Evolutionary conservation across 208 protist species (phyloP), one percentile per base, ranked within the genome.

Genomic region (Borovskyia barvae): DNA sequence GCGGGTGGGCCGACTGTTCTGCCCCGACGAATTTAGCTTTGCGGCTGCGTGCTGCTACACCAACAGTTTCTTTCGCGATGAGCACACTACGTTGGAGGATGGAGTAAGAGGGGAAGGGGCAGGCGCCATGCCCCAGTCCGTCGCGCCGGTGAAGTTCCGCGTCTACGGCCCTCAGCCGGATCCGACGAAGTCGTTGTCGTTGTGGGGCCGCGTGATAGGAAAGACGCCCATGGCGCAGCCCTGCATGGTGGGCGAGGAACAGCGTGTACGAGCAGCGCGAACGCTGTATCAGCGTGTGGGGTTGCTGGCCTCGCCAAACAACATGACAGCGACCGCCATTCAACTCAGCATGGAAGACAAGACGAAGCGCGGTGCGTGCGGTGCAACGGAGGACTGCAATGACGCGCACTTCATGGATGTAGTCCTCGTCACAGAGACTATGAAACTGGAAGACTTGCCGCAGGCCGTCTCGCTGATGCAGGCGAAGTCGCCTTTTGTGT

Each of bases 1-100:
- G 7, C 59, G 54, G 22, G 63, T 82, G 32, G 47, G 75, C 1
- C 71, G 79, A 1, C 53, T 86, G 12, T 86, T 81, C 47, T 82
- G 79, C 40, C 63, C 71, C 3, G 64, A 67, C 62, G 66, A 77
- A 17, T 79, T 86, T 32, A 55, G 59, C 30, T 80, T 82, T 52
- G 79, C 79, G 0, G 79, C 79, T 41, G 70, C 69, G 20, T 86
- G 79, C 51, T 68, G 62, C 56, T 86, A 86, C 64, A 71, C 64
- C 0, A 51, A 66, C 57, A 73, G 61, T 25, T 85, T 85, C 52
- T 58, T 72, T 25, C 5, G 17, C 26, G 45, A 29, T 12, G 28
- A 39, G 28, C 2, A 36, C 6, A 19, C n/a, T 5, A 17, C 50
- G 36, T 45, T 22, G 22, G 2, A 5, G 55, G 15, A n/a, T 14